Evolutionary conservation across 1,139 yeast species (phyloP).

Genomic region (Taphrina confusa): DNA sequence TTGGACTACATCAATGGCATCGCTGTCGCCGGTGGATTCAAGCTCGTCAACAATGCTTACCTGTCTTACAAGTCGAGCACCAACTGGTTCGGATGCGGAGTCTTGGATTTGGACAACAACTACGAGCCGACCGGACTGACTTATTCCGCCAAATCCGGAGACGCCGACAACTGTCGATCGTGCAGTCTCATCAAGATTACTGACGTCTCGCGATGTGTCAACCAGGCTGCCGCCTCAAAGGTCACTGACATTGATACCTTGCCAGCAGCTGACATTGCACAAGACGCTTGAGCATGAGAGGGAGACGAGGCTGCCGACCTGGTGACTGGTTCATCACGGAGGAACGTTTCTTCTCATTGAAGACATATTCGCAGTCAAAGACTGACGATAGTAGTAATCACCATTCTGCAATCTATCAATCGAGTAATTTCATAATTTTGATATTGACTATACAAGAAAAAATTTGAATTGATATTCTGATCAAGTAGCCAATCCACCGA

Average conservation of each 20-base stretch:
- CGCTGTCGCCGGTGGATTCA: slow-evolving; percentile 6
- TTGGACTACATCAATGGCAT: slow-evolving; percentile 8
- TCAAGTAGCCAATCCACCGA: slow-evolving; percentile 30
- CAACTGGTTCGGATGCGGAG: slow-evolving; percentile 13
- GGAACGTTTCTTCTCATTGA: no score
- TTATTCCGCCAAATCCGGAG: slow-evolving; percentile 3
- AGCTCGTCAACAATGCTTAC: background rate
- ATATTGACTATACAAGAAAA: no score
- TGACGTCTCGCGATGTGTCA: slow-evolving; percentile 9
- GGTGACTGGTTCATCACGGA: no score
- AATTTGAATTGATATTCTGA: no score
- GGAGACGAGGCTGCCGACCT: no score
- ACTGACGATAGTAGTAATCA: no score
- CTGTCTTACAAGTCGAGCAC: background rate
- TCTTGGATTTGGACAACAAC: slow-evolving; percentile 10
- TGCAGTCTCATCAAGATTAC: slow-evolving; percentile 5
- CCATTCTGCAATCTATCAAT: no score
- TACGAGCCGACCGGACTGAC: slow-evolving; percentile 17
- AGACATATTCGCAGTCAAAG: no score
- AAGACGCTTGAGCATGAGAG: no score
- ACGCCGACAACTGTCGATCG: slow-evolving; percentile 5
- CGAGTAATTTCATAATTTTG: no score
- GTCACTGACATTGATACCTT: no score
- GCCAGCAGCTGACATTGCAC: no score
- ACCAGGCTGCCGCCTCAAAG: slow-evolving; percentile 3